Evolutionary conservation across 2,329 filamentous ascomycete species (phyloP).

Genomic region (Xylariaceae sp.): DNA sequence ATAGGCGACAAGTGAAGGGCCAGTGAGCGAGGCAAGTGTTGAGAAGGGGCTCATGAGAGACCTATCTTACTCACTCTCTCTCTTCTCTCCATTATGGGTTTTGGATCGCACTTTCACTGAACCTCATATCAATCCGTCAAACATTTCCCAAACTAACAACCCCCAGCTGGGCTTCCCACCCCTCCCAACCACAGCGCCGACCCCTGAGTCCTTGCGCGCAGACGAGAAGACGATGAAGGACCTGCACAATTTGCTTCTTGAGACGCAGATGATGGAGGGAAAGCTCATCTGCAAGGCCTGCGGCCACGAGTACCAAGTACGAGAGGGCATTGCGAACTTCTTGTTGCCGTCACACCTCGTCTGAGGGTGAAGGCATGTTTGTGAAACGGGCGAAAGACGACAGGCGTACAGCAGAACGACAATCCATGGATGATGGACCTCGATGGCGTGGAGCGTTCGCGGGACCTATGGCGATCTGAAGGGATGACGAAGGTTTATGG

Average conservation of each 20-base stretch:
- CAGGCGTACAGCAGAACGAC: not conserved
- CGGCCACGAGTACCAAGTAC: slow-evolving; percentile 89
- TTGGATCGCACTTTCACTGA: not conserved
- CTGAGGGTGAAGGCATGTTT: slow-evolving; percentile 30
- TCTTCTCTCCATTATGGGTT: not conserved
- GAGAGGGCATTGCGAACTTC: slow-evolving; percentile 97
- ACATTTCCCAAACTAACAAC: not conserved
- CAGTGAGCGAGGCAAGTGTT: not conserved
- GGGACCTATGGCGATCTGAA: no score
- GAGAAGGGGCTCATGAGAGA: no score
- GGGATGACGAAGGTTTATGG: no score
- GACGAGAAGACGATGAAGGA: slow-evolving; percentile 73
- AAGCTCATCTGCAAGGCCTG: slow-evolving; percentile 89
- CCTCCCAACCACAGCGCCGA: slow-evolving; percentile 64
- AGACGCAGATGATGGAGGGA: slow-evolving; percentile 87
- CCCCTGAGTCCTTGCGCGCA: slow-evolving; percentile 57
- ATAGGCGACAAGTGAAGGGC: not conserved
- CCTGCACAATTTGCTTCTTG: slow-evolving; percentile 76
- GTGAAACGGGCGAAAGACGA: not conserved
- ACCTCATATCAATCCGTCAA: not conserved
- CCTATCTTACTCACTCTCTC: not conserved
- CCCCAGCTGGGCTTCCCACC: slow-evolving; percentile 66
- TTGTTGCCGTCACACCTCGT: slow-evolving; percentile 90
- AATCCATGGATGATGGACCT: no score
- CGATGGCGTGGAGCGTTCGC: not conserved